Evolutionary conservation across 345 rosid species (phyloP).

Genomic region (Raphanus raphanistrum): DNA sequence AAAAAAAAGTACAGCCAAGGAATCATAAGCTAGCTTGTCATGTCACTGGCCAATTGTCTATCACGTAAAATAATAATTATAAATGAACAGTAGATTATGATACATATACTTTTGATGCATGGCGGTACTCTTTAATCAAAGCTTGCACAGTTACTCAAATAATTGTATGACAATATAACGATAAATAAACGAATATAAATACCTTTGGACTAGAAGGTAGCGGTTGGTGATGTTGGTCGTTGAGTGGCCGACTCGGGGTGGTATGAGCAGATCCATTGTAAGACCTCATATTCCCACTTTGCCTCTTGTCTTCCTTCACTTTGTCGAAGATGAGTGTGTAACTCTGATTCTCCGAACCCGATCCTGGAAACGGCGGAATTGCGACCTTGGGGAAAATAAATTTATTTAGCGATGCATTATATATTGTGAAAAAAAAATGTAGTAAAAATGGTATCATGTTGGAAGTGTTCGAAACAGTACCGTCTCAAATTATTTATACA

Average conservation of each 20-base stretch:
- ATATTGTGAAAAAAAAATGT: too few species aligned
- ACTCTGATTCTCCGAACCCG: conserved; percentile 30
- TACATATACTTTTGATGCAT: too few species aligned
- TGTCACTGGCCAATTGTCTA: too few species aligned
- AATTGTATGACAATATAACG: not conserved
- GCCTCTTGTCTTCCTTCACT: conserved; percentile 28
- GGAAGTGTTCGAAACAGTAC: not conserved
- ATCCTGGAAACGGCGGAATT: conserved; percentile 32
- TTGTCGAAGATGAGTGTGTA: conserved; percentile 38
- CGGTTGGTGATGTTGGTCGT: conserved; percentile 18
- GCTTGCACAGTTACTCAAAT: not conserved
- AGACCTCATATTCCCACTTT: conserved; percentile 1
- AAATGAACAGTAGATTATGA: too few species aligned
- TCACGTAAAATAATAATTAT: too few species aligned
- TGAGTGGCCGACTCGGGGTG: conserved; percentile 23
- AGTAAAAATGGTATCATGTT: not conserved
- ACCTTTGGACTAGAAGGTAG: conserved; percentile 39
- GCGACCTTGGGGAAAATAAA: conserved; percentile 12
- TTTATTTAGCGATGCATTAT: not conserved
- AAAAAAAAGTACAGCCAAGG: too few species aligned
- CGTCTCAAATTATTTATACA: not conserved
- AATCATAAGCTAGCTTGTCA: too few species aligned
- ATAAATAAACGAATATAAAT: not conserved
- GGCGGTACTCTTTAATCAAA: not conserved
- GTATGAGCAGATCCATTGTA: conserved; percentile 15